Evolutionary conservation across 2,329 filamentous ascomycete genomes (phyloP), one percentile per base, ranked within the genome.

Genomic region (Xylaria sp.): DNA sequence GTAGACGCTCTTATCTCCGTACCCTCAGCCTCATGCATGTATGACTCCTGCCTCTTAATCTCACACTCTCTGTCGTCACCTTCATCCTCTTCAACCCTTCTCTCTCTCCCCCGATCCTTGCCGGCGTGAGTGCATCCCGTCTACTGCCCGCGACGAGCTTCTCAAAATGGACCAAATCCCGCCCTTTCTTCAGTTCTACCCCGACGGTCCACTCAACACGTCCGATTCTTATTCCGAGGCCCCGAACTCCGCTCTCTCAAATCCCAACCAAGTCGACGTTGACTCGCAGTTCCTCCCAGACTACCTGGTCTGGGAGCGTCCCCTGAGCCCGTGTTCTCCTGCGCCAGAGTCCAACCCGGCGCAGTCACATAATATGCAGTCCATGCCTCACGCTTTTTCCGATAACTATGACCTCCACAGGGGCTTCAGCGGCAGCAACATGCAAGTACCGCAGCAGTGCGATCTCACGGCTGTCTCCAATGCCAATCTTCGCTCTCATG

Each of bases 321-420:
- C 49, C 23, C 34, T 51, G 49, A 23, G 49, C 49, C 19, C 49
- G 23, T 51, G 49, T 35, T 9, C 49, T 51, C 23, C 59, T 2
- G 49, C 60, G 19, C 58, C 59, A 19, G 63, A 59, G 3, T 62
- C 63, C 2, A 54, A 62, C 35, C 50, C 30, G 44, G 42, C 58
- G 9, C 55, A 61, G 19, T 55, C 65, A 1, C 55, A 57, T 11
- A 65, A 56, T 30, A 39, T 68, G 10, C 56, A 66, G 19, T 30
- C 57, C 7, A 57, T 65, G 8, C 53, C 55, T 44, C 64, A 66
- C 37, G 61, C 54, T 6, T 65, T 66, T 16, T 65, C 69, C n/a
- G 67, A 69, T 16, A 58, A 63, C 16, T 51, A 51, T 39, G 44
- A 46, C 4, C 66, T 63, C 46, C 16, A 64, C n/a, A 64, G 67